A percentile compares a stretch with the other conserved stretches of the same genome.
These are phyloP conservation scores for Kodamaea lidongshanica DNA, from an alignment of 805 yeast genomes.

Conservation along the genomic window DNA sequence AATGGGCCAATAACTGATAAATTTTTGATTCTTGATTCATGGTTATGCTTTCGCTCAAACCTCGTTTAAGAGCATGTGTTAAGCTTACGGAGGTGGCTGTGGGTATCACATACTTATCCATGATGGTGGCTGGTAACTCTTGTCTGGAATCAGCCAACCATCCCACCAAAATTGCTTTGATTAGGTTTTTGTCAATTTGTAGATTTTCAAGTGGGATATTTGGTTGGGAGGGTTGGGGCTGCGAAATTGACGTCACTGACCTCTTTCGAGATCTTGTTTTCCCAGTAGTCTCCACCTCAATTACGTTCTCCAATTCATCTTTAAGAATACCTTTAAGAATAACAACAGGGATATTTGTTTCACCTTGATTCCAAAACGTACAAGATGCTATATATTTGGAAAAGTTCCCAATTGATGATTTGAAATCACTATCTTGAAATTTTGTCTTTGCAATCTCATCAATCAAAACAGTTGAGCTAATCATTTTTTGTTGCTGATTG, in stretches of 20 bases:
- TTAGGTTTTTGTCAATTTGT: slow-evolving; percentile 17
- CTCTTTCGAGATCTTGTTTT: too few relatives aligned
- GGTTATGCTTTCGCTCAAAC: too few relatives aligned
- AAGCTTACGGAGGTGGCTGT: too few relatives aligned
- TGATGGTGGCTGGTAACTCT: slow-evolving; percentile 55
- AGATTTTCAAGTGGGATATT: slow-evolving; percentile 15
- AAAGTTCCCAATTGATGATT: too few relatives aligned
- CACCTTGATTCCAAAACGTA: slow-evolving; percentile 61
- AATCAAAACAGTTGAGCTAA: slow-evolving; percentile 44
- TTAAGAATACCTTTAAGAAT: slow-evolving; percentile 34
- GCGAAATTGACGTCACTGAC: too few relatives aligned
- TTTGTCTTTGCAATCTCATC: slow-evolving; percentile 28
- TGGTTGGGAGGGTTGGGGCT: too few relatives aligned
- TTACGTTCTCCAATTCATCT: too few relatives aligned
- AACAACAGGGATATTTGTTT: slow-evolving; percentile 49
- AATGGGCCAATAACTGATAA: slow-evolving; percentile 58
- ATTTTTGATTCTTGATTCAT: slow-evolving; percentile 35
- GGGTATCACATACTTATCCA: slow-evolving; percentile 50
- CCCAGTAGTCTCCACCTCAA: too few relatives aligned
- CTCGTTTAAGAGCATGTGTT: too few relatives aligned
- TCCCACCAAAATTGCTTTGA: slow-evolving; percentile 43
- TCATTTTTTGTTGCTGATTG: slow-evolving; percentile 42
- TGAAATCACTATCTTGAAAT: too few relatives aligned
- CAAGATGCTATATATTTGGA: slow-evolving; percentile 48
- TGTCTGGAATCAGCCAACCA: slow-evolving; percentile 73